These are phyloP conservation scores for Mycena citricolor DNA, from an alignment of 1,284 basidiomycete genomes.

Conservation along the genomic window DNA sequence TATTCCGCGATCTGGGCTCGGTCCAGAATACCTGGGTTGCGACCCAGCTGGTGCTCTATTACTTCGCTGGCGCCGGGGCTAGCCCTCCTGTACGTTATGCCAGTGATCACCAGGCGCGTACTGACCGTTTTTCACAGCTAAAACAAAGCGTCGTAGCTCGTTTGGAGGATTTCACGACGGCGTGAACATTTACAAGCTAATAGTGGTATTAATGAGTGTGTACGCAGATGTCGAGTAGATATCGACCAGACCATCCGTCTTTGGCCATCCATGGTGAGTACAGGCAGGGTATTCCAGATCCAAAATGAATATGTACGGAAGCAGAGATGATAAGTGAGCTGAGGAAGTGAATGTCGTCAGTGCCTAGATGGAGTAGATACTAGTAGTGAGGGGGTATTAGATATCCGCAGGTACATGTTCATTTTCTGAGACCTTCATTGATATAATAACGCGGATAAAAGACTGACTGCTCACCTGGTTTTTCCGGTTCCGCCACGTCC, in stretches of 20 bases:
- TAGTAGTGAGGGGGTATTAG: background rate
- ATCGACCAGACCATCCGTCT: background rate
- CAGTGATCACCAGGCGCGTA: too few relatives aligned
- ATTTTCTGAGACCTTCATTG: conserved; percentile 1
- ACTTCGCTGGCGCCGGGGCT: conserved; percentile 68
- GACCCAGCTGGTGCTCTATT: conserved; percentile 68
- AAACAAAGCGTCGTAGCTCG: conserved; percentile 16
- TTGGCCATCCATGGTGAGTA: background rate
- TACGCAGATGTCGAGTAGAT: background rate
- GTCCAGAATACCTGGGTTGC: conserved; percentile 75
- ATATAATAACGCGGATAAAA: background rate
- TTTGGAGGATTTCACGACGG: conserved; percentile 9
- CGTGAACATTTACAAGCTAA: background rate
- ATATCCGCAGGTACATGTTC: conserved; percentile 10
- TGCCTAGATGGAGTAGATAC: conserved; percentile 1
- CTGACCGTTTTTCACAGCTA: conserved; percentile 12
- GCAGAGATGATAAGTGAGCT: background rate
- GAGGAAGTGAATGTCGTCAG: background rate
- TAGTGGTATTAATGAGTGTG: background rate
- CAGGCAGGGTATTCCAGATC: conserved; percentile 14
- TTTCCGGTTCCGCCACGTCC: conserved; percentile 10
- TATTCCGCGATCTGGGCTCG: conserved; percentile 71
- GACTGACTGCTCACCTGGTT: background rate
- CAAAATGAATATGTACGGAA: conserved; percentile 8
- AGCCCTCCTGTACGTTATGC: conserved; percentile 65